These are phyloP conservation scores for Alternaria novae-zelandiae DNA, from an alignment of 2,329 filamentous ascomycete species.

Conservation along the genomic window DNA sequence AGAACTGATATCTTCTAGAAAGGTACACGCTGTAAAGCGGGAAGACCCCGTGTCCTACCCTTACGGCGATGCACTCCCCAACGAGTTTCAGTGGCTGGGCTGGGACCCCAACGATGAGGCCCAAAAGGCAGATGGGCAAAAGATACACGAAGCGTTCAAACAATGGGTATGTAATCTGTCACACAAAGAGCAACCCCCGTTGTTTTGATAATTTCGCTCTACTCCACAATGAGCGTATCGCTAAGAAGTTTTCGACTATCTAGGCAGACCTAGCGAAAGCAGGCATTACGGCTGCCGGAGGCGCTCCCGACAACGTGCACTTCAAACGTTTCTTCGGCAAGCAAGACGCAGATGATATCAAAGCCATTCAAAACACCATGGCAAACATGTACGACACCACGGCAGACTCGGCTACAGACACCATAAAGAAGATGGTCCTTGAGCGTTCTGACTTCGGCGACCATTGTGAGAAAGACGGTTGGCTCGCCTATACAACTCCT, in stretches of 20 bases:
- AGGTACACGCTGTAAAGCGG: not conserved
- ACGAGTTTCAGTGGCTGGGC: not conserved
- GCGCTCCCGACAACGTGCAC: not conserved
- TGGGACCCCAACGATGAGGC: not conserved
- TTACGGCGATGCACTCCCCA: not conserved
- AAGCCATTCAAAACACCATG: not conserved
- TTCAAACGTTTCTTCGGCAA: not conserved
- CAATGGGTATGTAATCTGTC: not conserved
- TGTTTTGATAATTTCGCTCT: not conserved
- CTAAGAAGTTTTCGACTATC: not conserved
- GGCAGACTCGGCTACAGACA: not conserved
- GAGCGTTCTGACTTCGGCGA: not conserved
- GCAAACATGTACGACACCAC: not conserved
- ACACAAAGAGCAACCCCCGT: not conserved
- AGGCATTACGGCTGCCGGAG: not conserved
- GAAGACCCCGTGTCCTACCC: not conserved
- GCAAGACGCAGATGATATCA: not conserved
- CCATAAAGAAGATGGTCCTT: not conserved
- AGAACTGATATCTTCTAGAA: not conserved
- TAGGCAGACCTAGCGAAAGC: not conserved
- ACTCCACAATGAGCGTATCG: not conserved
- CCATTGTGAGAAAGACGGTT: not conserved
- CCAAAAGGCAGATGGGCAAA: not conserved
- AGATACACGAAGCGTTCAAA: not conserved
- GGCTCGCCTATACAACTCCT: not conserved